A percentile compares a stretch with the other conserved stretches of the same genome.
phyloP scores from a whole-genome alignment of 495 filamentous ascomycete species.

The Penicillium lagena region DNA sequence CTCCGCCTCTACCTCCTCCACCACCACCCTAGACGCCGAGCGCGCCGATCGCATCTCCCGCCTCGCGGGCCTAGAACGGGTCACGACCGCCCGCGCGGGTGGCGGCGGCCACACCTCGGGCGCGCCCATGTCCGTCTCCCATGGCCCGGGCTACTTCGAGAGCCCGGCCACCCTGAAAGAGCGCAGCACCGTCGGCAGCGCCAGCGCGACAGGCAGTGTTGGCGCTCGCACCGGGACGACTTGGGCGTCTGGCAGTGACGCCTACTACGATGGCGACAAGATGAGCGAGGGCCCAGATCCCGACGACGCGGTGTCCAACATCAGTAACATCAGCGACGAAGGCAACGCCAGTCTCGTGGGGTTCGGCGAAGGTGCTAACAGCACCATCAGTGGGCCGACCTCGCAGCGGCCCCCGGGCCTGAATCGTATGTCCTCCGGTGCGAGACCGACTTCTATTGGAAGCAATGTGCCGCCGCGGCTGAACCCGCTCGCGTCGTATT shows the following conservation, averaged over 20 bases:
- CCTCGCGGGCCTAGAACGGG: conserved; percentile 75
- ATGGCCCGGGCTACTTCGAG: conserved; percentile 63
- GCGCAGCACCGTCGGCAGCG: conserved; percentile 80
- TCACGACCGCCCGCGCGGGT: conserved; percentile 59
- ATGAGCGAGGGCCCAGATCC: conserved; percentile 59
- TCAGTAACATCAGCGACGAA: conserved; percentile 76
- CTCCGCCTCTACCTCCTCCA: conserved; percentile 46
- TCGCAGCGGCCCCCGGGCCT: conserved; percentile 30
- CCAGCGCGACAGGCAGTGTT: conserved; percentile 68
- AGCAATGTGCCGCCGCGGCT: conserved; percentile 20
- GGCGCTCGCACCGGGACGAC: conserved; percentile 58
- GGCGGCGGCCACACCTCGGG: conserved; percentile 18
- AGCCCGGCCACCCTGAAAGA: conserved; percentile 51
- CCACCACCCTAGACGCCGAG: conserved; percentile 75
- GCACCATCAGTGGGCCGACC: conserved; percentile 67
- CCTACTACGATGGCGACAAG: conserved; percentile 51
- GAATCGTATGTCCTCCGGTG: conserved; percentile 25
- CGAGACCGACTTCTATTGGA: conserved; percentile 27
- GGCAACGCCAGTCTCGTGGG: conserved; percentile 68
- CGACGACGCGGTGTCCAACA: conserved; percentile 54
- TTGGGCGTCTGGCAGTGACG: conserved; percentile 63
- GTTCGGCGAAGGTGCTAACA: conserved; percentile 82
- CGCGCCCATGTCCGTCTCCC: conserved; percentile 17
- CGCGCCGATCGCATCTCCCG: conserved; percentile 91
- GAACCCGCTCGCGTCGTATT: conserved; percentile 18